Evolutionary conservation across 2,329 filamentous ascomycete genomes (phyloP).

Genomic region (Ascochyta pisi): DNA sequence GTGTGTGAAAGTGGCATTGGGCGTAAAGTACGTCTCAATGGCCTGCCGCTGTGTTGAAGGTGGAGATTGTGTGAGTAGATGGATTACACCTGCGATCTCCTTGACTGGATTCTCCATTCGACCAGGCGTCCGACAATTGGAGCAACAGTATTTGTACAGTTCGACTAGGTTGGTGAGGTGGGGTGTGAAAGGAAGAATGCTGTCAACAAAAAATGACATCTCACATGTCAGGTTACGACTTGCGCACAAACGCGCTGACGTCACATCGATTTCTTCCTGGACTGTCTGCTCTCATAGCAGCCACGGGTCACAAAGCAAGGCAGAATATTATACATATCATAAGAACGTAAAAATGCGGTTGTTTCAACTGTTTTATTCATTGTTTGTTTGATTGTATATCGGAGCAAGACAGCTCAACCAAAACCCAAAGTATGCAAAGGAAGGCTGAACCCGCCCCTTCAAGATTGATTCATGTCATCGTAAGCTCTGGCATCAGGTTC

Average conservation of each 20-base stretch:
- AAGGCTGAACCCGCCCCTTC: neutral
- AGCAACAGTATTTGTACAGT: neutral
- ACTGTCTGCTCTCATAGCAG: neutral
- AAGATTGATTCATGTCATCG: neutral
- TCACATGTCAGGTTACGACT: neutral
- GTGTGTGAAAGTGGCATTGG: slow-evolving; percentile 75
- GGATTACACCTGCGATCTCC: slow-evolving; percentile 73
- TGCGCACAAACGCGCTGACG: neutral
- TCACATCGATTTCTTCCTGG: neutral
- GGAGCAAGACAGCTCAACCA: neutral
- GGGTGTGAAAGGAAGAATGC: neutral
- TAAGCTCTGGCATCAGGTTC: neutral
- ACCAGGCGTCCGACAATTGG: neutral
- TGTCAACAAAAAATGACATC: neutral
- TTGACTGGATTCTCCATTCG: slow-evolving; percentile 43
- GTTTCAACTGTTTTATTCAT: slow-evolving; percentile 17
- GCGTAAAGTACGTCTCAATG: slow-evolving; percentile 75
- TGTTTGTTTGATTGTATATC: slow-evolving; percentile 9
- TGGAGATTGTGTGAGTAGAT: slow-evolving; percentile 70
- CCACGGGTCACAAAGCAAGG: neutral
- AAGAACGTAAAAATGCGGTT: neutral
- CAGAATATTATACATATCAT: neutral
- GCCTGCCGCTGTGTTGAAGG: slow-evolving; percentile 70
- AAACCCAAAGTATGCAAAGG: neutral
- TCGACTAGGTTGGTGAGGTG: neutral